phyloP scores from a whole-genome alignment of 2,329 filamentous ascomycete genomes.

The Hymenoscyphus salicellus region DNA sequence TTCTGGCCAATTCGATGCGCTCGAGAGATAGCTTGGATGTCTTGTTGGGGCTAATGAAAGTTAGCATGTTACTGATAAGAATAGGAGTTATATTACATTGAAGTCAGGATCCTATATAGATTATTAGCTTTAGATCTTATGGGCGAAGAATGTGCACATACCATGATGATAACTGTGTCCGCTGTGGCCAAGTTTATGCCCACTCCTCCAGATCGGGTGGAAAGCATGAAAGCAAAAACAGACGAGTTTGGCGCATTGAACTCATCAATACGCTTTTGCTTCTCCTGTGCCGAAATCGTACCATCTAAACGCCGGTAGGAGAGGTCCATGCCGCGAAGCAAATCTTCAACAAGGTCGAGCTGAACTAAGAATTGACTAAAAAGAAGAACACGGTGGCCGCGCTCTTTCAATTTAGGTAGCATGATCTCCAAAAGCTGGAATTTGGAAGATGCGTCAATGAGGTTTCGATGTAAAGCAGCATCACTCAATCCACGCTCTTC shows the following conservation, averaged over 20 bases:
- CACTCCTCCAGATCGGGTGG: constrained; percentile 90
- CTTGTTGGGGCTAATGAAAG: constrained; percentile 72
- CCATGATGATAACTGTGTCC: constrained; percentile 93
- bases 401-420: constrained; percentile 79
- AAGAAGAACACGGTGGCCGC: constrained; percentile 85
- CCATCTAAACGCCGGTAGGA: constrained; percentile 82
- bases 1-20: constrained; percentile 96
- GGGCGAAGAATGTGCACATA: constrained; percentile 70
- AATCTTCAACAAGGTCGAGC: constrained; percentile 88
- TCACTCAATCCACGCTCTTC: constrained; percentile 72
- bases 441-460: constrained; percentile 90
- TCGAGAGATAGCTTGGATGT: constrained; percentile 90
- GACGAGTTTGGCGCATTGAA: constrained; percentile 83
- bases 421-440: constrained; percentile 79
- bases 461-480: constrained; percentile 67
- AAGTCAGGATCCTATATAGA: constrained; percentile 33
- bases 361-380: constrained; percentile 94
- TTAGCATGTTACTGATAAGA: constrained; percentile 37
- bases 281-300: constrained; percentile 74
- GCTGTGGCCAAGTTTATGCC: constrained; percentile 97
- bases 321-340: constrained; percentile 72
- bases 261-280: constrained; percentile 89
- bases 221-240: constrained; percentile 87
- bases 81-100: constrained; percentile 23
- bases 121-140: constrained; percentile 14